Evolutionary conservation across 73 alveolate genomes (phyloP).

Genomic region (Halteria grandinella): DNA sequence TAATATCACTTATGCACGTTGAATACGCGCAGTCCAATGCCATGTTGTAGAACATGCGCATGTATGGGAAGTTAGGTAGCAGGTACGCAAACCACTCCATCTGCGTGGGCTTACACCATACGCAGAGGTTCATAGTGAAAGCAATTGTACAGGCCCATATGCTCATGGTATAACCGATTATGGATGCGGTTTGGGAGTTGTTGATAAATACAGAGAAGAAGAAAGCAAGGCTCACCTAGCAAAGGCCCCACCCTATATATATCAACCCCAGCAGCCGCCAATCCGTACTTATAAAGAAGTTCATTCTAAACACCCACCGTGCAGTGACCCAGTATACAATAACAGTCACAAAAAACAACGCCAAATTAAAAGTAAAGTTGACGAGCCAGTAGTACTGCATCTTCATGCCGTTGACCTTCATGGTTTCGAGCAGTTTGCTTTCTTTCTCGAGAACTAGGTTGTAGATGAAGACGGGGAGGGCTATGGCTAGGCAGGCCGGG

Average conservation of each 20-base stretch:
- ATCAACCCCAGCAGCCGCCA: constrained; percentile 56
- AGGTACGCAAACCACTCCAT: constrained; percentile 78
- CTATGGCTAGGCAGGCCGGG: constrained; percentile 85
- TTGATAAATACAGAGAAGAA: constrained; percentile 83
- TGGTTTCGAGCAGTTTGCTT: constrained; percentile 87
- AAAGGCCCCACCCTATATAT: constrained; percentile 87
- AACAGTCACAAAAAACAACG: constrained; percentile 69
- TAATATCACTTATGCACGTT: constrained; percentile 71
- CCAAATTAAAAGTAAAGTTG: constrained; percentile 70
- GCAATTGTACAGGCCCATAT: constrained; percentile 76
- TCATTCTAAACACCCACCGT: constrained; percentile 62
- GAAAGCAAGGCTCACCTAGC: constrained; percentile 84
- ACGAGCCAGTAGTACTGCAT: constrained; percentile 93
- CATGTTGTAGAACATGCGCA: constrained; percentile 82
- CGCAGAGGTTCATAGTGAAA: constrained; percentile 76
- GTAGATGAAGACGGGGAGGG: constrained; percentile 93
- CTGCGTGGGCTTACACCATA: constrained; percentile 83
- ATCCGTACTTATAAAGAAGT: constrained; percentile 77
- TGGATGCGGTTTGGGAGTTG: constrained; percentile 84
- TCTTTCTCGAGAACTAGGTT: constrained; percentile 94
- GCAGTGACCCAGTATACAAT: constrained; percentile 76
- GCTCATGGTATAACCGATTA: constrained; percentile 86
- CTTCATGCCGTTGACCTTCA: constrained; percentile 96
- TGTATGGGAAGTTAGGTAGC: constrained; percentile 75
- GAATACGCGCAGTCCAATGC: constrained; percentile 86